Evolutionary conservation across 345 rosid species (phyloP), one percentile per base, ranked within the genome.

Genomic region (Pseudoturritis turrita): DNA sequence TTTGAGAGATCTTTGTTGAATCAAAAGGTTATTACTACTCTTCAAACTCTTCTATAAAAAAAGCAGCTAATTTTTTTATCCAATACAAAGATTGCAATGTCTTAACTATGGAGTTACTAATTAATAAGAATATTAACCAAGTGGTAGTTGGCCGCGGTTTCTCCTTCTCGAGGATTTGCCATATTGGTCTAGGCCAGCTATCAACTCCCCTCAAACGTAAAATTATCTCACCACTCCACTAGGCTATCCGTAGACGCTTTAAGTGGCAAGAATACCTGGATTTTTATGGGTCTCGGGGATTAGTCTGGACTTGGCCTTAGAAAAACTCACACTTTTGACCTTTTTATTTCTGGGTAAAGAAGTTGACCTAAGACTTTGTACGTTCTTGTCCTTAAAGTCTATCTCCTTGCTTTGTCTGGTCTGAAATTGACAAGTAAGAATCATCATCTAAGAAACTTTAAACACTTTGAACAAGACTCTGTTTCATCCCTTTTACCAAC

Each of bases 1-100:
- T 8, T 75, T 51, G 57, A 68, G 58, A 31, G 43, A 60, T 25
- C 33, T 51, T 54, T 41, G 55, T 53, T 45, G 31, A 18, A 52
- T 40, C 26, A 43, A 59, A 54, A 21, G 1, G 17, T 12, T 51
- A 28, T 25, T 35, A 61, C 57, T 18, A 43, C 22, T 31, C 21
- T 59, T 22, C 22, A 33, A 33, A 3, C 26, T 51, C 12, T 19
- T 74, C 22, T 31, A 22, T 41, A 33, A 1, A 33, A 33, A 41
- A 15, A 59, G 33, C 25, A 62, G 21, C 11, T 17, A 28, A 1
- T 43, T 19, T 2, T 17, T 17, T 10, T 61, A 31, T 12, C 10
- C 17, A 59, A 29, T 7, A 45, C 40, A 43, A 41, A 51, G 41
- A 51, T 41, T 22, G 33, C 13, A 17, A 50, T 58, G 39, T 4